Evolutionary conservation across 1,284 basidiomycete species (phyloP).

Genomic region (Neotropicomus parvogracilis): DNA sequence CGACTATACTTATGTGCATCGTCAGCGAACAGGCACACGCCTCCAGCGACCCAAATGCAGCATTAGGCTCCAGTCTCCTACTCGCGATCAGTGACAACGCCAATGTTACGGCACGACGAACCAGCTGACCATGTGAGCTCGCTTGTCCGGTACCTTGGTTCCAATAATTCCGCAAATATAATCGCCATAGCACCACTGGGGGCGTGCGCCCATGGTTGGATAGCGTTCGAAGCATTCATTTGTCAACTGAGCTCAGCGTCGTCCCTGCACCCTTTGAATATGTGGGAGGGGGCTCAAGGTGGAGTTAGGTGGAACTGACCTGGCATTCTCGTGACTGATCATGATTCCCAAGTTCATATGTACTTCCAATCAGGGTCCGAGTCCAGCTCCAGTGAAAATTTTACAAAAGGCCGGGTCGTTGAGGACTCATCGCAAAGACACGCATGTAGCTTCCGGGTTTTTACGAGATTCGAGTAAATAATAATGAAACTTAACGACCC

Average conservation of each 20-base stretch:
- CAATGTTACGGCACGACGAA: conserved; percentile 16
- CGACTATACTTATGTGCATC: conserved; percentile 13
- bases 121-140: conserved; percentile 11
- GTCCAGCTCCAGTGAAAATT: too few species aligned
- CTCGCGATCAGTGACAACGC: conserved; percentile 16
- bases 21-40: conserved; percentile 8
- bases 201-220: neutral
- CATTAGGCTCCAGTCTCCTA: neutral
- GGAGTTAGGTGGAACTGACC: neutral
- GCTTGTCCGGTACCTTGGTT: neutral
- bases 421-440: too few species aligned
- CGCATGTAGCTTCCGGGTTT: too few species aligned
- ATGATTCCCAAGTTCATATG: too few species aligned
- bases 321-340: too few species aligned
- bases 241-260: neutral
- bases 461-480: neutral
- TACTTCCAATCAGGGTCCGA: too few species aligned
- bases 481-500: conserved; percentile 1
- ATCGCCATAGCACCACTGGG: conserved; percentile 1
- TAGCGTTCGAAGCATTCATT: neutral
- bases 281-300: neutral
- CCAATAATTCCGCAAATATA: neutral
- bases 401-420: too few species aligned
- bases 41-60: conserved; percentile 14
- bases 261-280: neutral